Conservation (phyloP, 805 yeast genomes). For the Wickerhamomyces xylosicus region DNA sequence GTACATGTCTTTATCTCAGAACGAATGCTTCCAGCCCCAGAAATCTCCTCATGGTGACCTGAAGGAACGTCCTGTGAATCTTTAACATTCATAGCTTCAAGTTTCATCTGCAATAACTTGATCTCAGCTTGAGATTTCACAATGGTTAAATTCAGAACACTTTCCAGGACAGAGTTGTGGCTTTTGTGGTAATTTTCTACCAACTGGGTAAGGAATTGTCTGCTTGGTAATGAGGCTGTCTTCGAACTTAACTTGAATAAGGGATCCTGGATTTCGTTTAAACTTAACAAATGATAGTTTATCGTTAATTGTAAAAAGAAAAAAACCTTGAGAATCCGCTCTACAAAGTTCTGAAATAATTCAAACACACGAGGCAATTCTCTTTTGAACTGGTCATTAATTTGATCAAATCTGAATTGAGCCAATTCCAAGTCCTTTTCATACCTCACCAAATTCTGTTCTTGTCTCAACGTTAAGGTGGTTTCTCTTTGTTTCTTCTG, state of each 20-base stretch:
- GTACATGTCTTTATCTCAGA: constrained; percentile 17
- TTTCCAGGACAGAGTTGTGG: not conserved
- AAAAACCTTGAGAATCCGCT: constrained; percentile 19
- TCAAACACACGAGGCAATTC: constrained; percentile 37
- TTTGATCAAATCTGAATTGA: constrained; percentile 25
- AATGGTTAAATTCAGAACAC: constrained; percentile 3
- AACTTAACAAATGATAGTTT: constrained; percentile 22
- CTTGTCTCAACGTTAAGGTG: constrained; percentile 26
- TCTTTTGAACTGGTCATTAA: constrained; percentile 28
- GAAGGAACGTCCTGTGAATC: too few relatives aligned
- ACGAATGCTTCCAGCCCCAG: not conserved
- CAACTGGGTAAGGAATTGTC: constrained; percentile 4
- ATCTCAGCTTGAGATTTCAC: constrained; percentile 5
- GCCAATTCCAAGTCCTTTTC: constrained; percentile 21
- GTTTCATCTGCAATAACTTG: not conserved
- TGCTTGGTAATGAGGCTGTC: constrained; percentile 2
- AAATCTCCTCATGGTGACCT: not conserved
- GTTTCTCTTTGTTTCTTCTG: constrained; percentile 17
- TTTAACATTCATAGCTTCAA: not conserved
- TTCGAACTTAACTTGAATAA: constrained; percentile 6
- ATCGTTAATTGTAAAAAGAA: constrained; percentile 30
- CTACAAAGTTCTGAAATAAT: constrained; percentile 22
- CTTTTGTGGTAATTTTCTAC: constrained; percentile 3
- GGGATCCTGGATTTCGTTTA: constrained; percentile 6
- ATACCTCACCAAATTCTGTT: constrained; percentile 23